Percentiles rank a stretch among this genome's conserved stretches.
These are phyloP conservation scores for Hygrocybe coccinea DNA, from an alignment of 768 basidiomycete species.

Conservation along the genomic window DNA sequence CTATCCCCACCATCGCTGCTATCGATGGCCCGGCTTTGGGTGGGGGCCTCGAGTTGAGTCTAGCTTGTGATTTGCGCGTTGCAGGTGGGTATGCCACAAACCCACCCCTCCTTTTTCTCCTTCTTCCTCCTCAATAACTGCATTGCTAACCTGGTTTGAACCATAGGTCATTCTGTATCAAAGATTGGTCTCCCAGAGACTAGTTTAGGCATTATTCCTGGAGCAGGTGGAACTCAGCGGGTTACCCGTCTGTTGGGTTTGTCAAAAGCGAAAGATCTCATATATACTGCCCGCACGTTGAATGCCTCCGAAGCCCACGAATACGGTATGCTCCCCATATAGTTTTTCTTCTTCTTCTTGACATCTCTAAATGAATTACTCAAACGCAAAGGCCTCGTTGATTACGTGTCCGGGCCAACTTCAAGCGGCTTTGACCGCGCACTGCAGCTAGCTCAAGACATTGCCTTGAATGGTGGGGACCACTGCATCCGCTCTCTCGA, in stretches of 20 bases:
- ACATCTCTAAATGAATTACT: too few species aligned
- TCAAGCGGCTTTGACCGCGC: slow-evolving; percentile 64
- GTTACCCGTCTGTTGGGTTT: slow-evolving; percentile 71
- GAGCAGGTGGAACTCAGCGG: slow-evolving; percentile 86
- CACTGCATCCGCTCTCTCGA: neutral
- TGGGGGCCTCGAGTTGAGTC: slow-evolving; percentile 83
- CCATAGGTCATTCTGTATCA: slow-evolving; percentile 55
- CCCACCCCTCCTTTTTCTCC: slow-evolving; percentile 14
- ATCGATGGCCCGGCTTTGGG: slow-evolving; percentile 92
- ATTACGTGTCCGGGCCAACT: slow-evolving; percentile 67
- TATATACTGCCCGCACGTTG: slow-evolving; percentile 73
- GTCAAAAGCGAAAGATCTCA: slow-evolving; percentile 79
- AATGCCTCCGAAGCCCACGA: slow-evolving; percentile 63
- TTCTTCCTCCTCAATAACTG: neutral
- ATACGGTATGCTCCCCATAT: slow-evolving; percentile 47
- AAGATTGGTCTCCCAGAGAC: slow-evolving; percentile 88
- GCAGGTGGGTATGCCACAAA: slow-evolving; percentile 75
- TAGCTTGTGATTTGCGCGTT: slow-evolving; percentile 87
- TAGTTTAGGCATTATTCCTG: slow-evolving; percentile 77
- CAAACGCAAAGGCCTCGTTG: slow-evolving; percentile 59
- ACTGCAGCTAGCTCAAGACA: slow-evolving; percentile 61
- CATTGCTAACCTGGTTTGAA: neutral
- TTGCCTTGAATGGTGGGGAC: slow-evolving; percentile 56
- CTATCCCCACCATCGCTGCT: slow-evolving; percentile 86
- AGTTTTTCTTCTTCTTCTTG: neutral